Evolutionary conservation across 2,329 filamentous ascomycete genomes (phyloP), one percentile per base, ranked within the genome.

Genomic region (Pseudocercospora musae): DNA sequence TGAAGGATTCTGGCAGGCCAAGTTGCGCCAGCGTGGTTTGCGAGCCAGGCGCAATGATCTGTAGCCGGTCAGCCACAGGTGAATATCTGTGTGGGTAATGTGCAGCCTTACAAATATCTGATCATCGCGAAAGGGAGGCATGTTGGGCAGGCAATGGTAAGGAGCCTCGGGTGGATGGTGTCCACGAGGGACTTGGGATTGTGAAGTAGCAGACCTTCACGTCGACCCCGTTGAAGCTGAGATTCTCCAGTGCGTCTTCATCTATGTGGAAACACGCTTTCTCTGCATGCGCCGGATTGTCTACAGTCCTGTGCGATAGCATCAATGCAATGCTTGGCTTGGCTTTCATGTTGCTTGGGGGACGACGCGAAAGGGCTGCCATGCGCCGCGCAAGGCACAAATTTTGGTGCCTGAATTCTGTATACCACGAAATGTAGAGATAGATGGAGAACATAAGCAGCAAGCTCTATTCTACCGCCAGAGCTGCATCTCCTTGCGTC

Each of bases 11-110:
- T 70, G 87, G 88, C 70, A 95, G 89, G 57, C 93, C 93, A 44
- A 96, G 85, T 83, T 96, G 92, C 69, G 92, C 93, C 80, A 96
- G 87, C 62, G 92, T 96, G 68, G 89, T 94, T 78, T 90, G 88
- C 76, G 92, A 96, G 74, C 93, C 93, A 33, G 90, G 89, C 77
- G 88, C 89, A 78, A 93, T 87, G 75, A 93, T 81, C 72, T 74
- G 61, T 15, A 25, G 1, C n/a, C 11, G 7, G 18, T 65, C 25
- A 65, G 64, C 40, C 8, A 15, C 3, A 10, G n/a, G 20, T 27
- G 10, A 5, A 27, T 10, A 2, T 11, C 23, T 18, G 2, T 1
- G 44, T n/a, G 25, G n/a, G 10, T 20, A 20, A 2, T 53, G 7
- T 42, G 54, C 10, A 29, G 40, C 46, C 70, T 53, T 66, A 74